A percentile compares a stretch with the other conserved stretches of the same genome.
Conservation (phyloP, 2,329 filamentous ascomycete genomes). For the Huntiella moniliformis region DNA sequence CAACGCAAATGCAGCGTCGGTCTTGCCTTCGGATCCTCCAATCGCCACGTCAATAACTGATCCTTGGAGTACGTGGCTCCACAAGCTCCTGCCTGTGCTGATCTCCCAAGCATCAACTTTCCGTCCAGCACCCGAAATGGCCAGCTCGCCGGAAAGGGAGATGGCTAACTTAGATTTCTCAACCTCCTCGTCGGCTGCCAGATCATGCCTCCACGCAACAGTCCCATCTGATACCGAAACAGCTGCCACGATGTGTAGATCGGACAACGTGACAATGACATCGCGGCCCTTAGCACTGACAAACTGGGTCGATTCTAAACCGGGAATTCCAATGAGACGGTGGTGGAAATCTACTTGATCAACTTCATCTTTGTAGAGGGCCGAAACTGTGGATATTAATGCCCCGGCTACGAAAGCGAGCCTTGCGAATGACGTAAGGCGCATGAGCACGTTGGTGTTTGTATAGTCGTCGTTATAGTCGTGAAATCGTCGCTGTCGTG, state of each 20-base stretch:
- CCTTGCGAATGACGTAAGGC: no score
- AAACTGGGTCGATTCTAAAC: slow-evolving; percentile 78
- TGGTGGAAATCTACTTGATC: slow-evolving; percentile 86
- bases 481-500: no score
- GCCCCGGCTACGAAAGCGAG: no score
- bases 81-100: slow-evolving; percentile 57
- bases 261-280: slow-evolving; percentile 77
- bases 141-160: slow-evolving; percentile 59
- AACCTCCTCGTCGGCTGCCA: slow-evolving; percentile 27
- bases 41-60: slow-evolving; percentile 52
- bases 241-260: slow-evolving; percentile 66
- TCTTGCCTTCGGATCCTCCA: slow-evolving; percentile 48
- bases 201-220: slow-evolving; percentile 68
- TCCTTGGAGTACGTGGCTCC: slow-evolving; percentile 41
- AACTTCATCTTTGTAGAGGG: slow-evolving; percentile 80
- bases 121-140: slow-evolving; percentile 54
- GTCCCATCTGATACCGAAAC: slow-evolving; percentile 74
- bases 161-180: slow-evolving; percentile 42
- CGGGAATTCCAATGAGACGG: slow-evolving; percentile 67
- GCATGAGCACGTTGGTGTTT: no score
- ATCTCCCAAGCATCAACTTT: slow-evolving; percentile 70
- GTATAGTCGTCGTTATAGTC: no score
- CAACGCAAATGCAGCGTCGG: slow-evolving; percentile 42
- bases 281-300: slow-evolving; percentile 81
- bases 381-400: slow-evolving; percentile 19